Evolutionary conservation across 768 basidiomycete genomes (phyloP), one percentile per base, ranked within the genome.

Genomic region (Wakefieldia striispora): DNA sequence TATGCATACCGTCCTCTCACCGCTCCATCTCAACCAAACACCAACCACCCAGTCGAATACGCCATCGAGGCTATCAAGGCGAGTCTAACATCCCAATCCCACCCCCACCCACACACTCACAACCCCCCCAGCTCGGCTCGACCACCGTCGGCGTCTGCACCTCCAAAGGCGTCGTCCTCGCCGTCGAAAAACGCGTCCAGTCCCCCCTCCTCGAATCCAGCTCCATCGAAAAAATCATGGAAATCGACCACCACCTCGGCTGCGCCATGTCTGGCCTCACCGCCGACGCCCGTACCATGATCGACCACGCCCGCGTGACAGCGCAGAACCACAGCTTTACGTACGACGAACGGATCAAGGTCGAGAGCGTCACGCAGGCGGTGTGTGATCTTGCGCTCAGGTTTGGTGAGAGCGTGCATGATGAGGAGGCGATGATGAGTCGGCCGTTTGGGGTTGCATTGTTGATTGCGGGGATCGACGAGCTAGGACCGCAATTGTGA

Each of bases 191-290:
- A 75, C 94, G 97, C 69, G 92, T 97, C 45, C 94, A 97, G 70
- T 97, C 95, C 0, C 91, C 94, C 10, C 81, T 99, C 41, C 83
- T 98, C 62, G 97, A 97, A 74, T 84, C 93, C 35, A 88, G 82
- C 55, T 95, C 94, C 47, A 94, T 99, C 64, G 95, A 99, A 70
- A 98, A 98, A 78, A 98, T 98, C 67, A 97, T 99, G 95, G 97
- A 99, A 75, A 98, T 99, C 62, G 97, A 98, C 73, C 57, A 70
- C 12, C 97, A 99, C 73, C 83, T 99, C 51, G 97, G 94, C 10
- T 97, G 95, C 60, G 97, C 97, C 50, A 97, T 98, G 95, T 95
- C 92, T 40, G 90, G 90, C 27, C 80, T 99, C 54, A 97, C 93
- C 48, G 95, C 97, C 47, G 97, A 99, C 72, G 95, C 97, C 39